These are phyloP conservation scores for Senna siamea DNA, from an alignment of 306 rosid species.

Conservation along the genomic window DNA sequence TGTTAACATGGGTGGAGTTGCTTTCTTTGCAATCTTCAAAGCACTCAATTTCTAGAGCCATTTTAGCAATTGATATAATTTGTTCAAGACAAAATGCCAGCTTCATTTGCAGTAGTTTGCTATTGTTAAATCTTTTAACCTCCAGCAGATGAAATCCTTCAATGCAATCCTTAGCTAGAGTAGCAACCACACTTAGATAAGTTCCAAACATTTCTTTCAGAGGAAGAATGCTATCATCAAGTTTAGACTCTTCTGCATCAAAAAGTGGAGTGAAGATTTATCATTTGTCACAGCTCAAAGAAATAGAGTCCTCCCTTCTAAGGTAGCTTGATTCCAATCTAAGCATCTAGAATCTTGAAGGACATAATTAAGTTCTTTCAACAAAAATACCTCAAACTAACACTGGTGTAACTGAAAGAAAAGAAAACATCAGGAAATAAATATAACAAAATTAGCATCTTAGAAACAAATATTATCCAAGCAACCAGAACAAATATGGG, in stretches of 20 bases:
- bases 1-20: slow-evolving; percentile 42
- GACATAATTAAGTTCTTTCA: slow-evolving; percentile 1
- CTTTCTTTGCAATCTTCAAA: slow-evolving; percentile 49
- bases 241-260: slow-evolving; percentile 65
- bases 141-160: slow-evolving; percentile 66
- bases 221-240: slow-evolving; percentile 51
- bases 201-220: slow-evolving; percentile 64
- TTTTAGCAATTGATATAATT: slow-evolving; percentile 64
- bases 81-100: slow-evolving; percentile 87
- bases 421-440: slow-evolving; percentile 28
- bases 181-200: slow-evolving; percentile 61
- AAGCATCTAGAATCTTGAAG: slow-evolving; percentile 23
- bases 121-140: slow-evolving; percentile 51
- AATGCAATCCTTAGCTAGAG: slow-evolving; percentile 69
- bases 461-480: background rate
- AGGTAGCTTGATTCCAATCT: slow-evolving; percentile 28
- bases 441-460: slow-evolving; percentile 13
- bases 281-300: slow-evolving; percentile 29
- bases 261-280: slow-evolving; percentile 33
- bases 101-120: slow-evolving; percentile 63
- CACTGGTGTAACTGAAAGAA: background rate
- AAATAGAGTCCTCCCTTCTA: slow-evolving; percentile 24
- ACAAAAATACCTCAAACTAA: slow-evolving; percentile 31
- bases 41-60: slow-evolving; percentile 56
- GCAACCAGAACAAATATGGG: slow-evolving; percentile 16